Percentiles rank a stretch among this genome's conserved stretches.
These are phyloP conservation scores for Verticillium albo-atrum DNA, from an alignment of 2,329 filamentous ascomycete species.

Conservation along the genomic window DNA sequence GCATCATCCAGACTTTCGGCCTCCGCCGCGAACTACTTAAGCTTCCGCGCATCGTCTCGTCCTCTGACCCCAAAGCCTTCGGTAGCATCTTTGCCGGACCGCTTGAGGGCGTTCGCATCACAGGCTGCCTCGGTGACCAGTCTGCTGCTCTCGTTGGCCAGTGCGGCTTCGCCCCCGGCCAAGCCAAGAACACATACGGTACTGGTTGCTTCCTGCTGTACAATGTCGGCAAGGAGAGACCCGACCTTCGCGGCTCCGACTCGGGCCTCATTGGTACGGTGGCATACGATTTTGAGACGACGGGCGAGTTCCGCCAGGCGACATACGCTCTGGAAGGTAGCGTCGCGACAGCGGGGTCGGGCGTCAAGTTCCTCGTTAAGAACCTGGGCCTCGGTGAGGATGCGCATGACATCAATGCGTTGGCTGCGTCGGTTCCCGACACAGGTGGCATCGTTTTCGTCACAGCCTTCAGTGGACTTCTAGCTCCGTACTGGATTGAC, in stretches of 20 bases:
- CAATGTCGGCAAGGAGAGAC: constrained; percentile 73
- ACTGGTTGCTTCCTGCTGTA: constrained; percentile 88
- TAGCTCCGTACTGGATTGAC: constrained; percentile 93
- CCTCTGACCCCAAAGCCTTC: constrained; percentile 69
- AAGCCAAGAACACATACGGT: constrained; percentile 88
- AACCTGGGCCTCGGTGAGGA: constrained; percentile 57
- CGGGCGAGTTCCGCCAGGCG: constrained; percentile 48
- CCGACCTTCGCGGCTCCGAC: neutral
- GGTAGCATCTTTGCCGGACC: constrained; percentile 62
- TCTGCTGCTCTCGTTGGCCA: constrained; percentile 83
- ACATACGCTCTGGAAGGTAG: constrained; percentile 82
- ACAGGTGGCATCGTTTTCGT: constrained; percentile 84
- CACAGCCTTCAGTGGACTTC: constrained; percentile 85
- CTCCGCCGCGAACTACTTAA: constrained; percentile 64
- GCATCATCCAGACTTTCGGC: constrained; percentile 73
- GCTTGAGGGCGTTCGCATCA: constrained; percentile 67
- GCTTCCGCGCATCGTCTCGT: constrained; percentile 80
- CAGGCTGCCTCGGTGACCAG: constrained; percentile 84
- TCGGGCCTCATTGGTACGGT: constrained; percentile 83
- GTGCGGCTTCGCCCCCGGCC: constrained; percentile 75
- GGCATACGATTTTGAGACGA: constrained; percentile 65
- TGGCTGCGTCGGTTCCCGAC: constrained; percentile 54
- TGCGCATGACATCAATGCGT: constrained; percentile 42
- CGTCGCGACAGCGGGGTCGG: constrained; percentile 69
- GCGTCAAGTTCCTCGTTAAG: constrained; percentile 68